Percentiles rank a stretch among this genome's conserved stretches.
These are phyloP conservation scores for Zygotorulaspora danielsina DNA, from an alignment of 805 yeast species.

Conservation along the genomic window DNA sequence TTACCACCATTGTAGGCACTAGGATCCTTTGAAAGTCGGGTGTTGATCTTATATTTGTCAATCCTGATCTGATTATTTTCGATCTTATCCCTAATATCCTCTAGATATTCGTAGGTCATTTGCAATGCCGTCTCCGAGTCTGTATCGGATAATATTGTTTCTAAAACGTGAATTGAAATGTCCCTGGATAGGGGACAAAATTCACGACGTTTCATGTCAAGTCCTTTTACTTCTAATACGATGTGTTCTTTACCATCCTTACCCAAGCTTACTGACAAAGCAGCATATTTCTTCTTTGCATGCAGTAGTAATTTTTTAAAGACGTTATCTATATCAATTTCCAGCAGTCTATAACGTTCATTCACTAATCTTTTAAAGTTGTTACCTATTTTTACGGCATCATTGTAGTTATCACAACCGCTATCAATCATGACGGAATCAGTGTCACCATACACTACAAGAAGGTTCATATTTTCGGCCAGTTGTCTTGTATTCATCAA, in stretches of 20 bases:
- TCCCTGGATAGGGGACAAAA: constrained; percentile 91
- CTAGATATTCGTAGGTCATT: constrained; percentile 69
- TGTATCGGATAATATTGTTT: constrained; percentile 62
- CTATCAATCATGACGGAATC: constrained; percentile 99
- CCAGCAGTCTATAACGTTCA: constrained; percentile 80
- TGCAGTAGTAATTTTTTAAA: constrained; percentile 79
- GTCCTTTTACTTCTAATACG: constrained; percentile 84
- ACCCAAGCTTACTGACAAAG: constrained; percentile 56
- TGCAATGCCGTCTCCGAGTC: constrained; percentile 75
- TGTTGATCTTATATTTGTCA: constrained; percentile 72
- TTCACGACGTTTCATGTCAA: constrained; percentile 96
- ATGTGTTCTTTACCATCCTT: constrained; percentile 55
- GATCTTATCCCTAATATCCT: constrained; percentile 52
- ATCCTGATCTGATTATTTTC: constrained; percentile 58
- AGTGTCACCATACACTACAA: constrained; percentile 96
- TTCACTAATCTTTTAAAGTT: constrained; percentile 82
- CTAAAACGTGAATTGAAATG: constrained; percentile 68
- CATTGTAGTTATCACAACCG: constrained; percentile 60
- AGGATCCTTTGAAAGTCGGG: constrained; percentile 88
- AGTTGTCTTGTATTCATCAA: constrained; percentile 87
- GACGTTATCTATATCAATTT: constrained; percentile 92
- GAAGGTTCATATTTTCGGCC: constrained; percentile 77
- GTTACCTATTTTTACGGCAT: constrained; percentile 78
- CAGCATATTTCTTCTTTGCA: constrained; percentile 98
- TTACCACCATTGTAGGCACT: constrained; percentile 74